Percentiles rank a stretch among this genome's conserved stretches.
Conservation (phyloP, 75 land plant species). For the Pinus taeda region DNA sequence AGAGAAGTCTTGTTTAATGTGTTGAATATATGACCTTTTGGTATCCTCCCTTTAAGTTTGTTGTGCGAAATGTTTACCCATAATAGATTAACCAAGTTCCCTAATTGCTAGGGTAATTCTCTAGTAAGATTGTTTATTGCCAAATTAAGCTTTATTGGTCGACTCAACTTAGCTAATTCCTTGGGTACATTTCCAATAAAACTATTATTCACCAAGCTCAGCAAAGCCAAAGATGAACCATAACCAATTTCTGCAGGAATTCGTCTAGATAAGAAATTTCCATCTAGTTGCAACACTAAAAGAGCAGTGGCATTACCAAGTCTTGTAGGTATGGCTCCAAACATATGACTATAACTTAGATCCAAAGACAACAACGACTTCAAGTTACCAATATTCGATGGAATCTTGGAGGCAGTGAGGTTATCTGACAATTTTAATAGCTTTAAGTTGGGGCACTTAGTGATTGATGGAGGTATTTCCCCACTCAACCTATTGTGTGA, state of each 20-base stretch:
- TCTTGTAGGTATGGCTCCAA: too few relatives aligned
- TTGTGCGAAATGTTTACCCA: constrained; percentile 78
- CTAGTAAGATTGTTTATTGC: constrained; percentile 66
- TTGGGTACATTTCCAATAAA: not conserved
- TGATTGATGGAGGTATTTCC: constrained; percentile 39
- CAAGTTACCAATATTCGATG: constrained; percentile 13
- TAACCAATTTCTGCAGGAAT: too few relatives aligned
- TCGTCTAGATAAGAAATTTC: constrained; percentile 21
- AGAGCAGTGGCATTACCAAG: not conserved
- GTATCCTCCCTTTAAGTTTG: constrained; percentile 74
- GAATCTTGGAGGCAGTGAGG: constrained; percentile 44
- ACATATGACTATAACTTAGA: too few relatives aligned
- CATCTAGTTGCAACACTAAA: constrained; percentile 46
- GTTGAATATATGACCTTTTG: constrained; percentile 61
- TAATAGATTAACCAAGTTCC: constrained; percentile 47
- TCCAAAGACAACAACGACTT: too few relatives aligned
- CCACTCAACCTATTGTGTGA: constrained; percentile 53
- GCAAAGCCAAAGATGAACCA: not conserved
- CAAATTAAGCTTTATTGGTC: constrained; percentile 60
- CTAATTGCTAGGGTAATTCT: constrained; percentile 61
- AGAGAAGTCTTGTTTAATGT: constrained; percentile 54
- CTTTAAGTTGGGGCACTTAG: constrained; percentile 34
- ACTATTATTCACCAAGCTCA: too few relatives aligned
- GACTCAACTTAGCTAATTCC: constrained; percentile 46
- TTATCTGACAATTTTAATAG: constrained; percentile 53